phyloP scores from a whole-genome alignment of 305 asterid genomes.

The Striga hermonthica region DNA sequence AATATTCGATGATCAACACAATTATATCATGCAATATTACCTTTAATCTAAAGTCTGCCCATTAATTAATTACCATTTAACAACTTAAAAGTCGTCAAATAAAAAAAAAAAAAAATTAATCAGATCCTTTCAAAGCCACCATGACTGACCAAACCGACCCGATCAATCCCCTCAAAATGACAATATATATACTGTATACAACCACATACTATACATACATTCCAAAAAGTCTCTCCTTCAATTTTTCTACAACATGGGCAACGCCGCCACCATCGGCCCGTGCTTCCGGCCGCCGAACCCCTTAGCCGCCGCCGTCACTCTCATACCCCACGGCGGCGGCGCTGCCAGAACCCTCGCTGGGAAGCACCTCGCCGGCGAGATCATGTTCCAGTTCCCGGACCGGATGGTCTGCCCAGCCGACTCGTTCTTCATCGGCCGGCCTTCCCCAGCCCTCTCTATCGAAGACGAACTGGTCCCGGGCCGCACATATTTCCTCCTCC shows the following conservation, averaged over 20 bases:
- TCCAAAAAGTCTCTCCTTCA: not conserved
- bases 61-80: too few relatives aligned
- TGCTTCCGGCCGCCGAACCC: constrained; percentile 34
- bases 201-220: not conserved
- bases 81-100: too few relatives aligned
- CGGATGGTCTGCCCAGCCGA: constrained; percentile 66
- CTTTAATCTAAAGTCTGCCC: too few relatives aligned
- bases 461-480: constrained; percentile 47
- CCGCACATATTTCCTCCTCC: constrained; percentile 67
- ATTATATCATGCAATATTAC: too few relatives aligned
- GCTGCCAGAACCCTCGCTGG: constrained; percentile 38
- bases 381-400: constrained; percentile 75
- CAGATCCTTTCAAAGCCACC: too few relatives aligned
- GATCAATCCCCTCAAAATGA: not conserved
- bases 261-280: constrained; percentile 36
- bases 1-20: too few relatives aligned
- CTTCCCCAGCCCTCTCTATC: constrained; percentile 53
- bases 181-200: not conserved
- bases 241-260: constrained; percentile 36
- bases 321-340: constrained; percentile 47
- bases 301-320: constrained; percentile 35
- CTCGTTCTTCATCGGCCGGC: constrained; percentile 74
- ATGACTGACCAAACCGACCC: too few relatives aligned
- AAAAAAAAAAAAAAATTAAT: too few relatives aligned
- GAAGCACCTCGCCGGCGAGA: constrained; percentile 54